Evolutionary conservation across 768 basidiomycete species (phyloP).

Genomic region (Boletus rex-veris): DNA sequence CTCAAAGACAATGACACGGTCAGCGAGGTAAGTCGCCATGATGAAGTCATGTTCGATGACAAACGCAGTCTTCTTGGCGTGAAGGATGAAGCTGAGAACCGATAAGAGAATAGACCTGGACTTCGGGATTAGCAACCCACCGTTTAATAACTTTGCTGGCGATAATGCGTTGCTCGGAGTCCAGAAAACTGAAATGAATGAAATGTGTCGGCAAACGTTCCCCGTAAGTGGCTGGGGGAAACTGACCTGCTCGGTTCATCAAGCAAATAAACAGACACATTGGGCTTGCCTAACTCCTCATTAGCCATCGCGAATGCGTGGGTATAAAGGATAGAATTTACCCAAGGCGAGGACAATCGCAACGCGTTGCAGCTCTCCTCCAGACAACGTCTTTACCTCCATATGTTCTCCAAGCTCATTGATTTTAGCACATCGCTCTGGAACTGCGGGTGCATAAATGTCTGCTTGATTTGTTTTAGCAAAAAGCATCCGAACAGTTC

Average conservation of each 20-base stretch:
- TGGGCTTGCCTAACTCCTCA: conserved; percentile 56
- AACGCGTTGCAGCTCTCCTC: conserved; percentile 97
- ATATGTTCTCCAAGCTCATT: conserved; percentile 94
- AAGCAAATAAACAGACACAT: conserved; percentile 86
- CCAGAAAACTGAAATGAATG: conserved; percentile 66
- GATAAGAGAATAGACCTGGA: conserved; percentile 1
- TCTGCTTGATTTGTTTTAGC: conserved; percentile 88
- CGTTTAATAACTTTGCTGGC: conserved; percentile 98
- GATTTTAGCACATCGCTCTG: conserved; percentile 97
- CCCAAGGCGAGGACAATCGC: conserved; percentile 94
- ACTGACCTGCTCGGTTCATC: conserved; percentile 86
- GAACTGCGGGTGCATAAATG: conserved; percentile 99
- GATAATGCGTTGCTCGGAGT: conserved; percentile 99
- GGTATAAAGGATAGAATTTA: conserved; percentile 22
- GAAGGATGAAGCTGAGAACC: conserved; percentile 74
- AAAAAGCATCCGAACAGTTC: conserved; percentile 93
- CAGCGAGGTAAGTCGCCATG: conserved; percentile 99
- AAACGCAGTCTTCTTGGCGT: conserved; percentile 97
- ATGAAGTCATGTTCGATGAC: conserved; percentile 99
- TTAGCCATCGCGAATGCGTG: conserved; percentile 3
- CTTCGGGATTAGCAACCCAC: conserved; percentile 33
- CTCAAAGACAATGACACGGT: conserved; percentile 92
- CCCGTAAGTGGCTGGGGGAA: neutral
- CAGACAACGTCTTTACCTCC: conserved; percentile 96
- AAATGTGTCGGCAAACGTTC: conserved; percentile 2